Conservation (phyloP, 108 stramenopile genomes). For the Cyclotella sp. region DNA sequence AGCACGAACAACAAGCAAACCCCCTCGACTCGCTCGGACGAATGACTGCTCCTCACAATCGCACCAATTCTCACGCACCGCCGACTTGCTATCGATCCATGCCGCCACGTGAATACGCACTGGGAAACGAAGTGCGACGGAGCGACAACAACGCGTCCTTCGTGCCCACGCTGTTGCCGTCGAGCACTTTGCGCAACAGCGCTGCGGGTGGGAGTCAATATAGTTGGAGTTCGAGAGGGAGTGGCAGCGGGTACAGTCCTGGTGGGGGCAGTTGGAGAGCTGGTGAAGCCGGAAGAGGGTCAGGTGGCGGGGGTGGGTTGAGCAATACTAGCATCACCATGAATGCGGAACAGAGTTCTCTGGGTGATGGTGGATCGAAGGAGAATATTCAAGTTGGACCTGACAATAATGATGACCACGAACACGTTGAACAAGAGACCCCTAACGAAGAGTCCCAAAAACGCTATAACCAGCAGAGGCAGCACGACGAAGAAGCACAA, state of each 20-base stretch:
- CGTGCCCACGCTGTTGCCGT: slow-evolving; percentile 5
- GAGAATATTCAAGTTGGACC: neutral
- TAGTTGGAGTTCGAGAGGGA: slow-evolving; percentile 7
- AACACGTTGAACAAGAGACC: too few relatives aligned
- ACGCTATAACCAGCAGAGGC: too few relatives aligned
- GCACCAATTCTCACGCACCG: too few relatives aligned
- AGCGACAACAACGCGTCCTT: slow-evolving; percentile 12
- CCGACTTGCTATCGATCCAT: slow-evolving; percentile 30
- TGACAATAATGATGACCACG: too few relatives aligned
- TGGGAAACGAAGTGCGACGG: slow-evolving; percentile 21
- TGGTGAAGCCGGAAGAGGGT: neutral
- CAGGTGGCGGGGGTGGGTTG: neutral
- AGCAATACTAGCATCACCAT: slow-evolving; percentile 6
- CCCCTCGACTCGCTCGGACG: too few relatives aligned
- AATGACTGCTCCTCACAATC: too few relatives aligned
- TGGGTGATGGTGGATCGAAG: neutral
- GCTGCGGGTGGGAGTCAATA: slow-evolving; percentile 3
- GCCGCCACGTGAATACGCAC: slow-evolving; percentile 46
- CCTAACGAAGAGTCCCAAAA: too few relatives aligned
- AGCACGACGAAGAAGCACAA: neutral
- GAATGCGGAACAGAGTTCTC: neutral
- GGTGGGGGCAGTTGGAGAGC: slow-evolving; percentile 1
- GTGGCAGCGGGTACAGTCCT: neutral
- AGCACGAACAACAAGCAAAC: too few relatives aligned
- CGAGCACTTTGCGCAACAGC: slow-evolving; percentile 2